Evolutionary conservation across 2,329 filamentous ascomycete species (phyloP), one percentile per base, ranked within the genome.

Genomic region (Ceratocystiopsis sp.): DNA sequence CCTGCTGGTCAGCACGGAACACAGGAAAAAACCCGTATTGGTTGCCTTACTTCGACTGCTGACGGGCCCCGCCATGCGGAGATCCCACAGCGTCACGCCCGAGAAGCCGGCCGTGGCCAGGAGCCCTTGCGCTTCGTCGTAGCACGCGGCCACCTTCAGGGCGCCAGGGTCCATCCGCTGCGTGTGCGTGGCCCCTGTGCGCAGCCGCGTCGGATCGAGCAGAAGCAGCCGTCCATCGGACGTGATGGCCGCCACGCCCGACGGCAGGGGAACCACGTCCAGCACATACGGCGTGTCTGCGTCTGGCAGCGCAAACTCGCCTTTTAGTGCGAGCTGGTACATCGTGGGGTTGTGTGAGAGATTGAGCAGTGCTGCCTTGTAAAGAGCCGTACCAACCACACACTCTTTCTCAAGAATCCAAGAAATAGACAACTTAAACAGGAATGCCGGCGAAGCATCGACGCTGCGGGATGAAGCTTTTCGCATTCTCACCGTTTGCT

Each of bases 221-320:
- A 84, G 60, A 25, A 73, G 70, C 17, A 87, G 64, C n/a, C 66
- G 69, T 58, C 84, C 75, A 60, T 85, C 78, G 0, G 81, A 84
- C 3, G 77, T 72, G 45, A 81, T 80, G 15, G 73, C 68, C 2
- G 73, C 75, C 36, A 82, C 64, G 6, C 68, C 64, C 2, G 60
- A 55, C 0, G 61, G 51, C 4, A 70, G 61, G n/a, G 69, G 65
- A 21, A 69, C 61, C 42, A 80, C 62, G 46, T 74, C 67, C 41
- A 76, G 68, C 33, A 79, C 67, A 55, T 79, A 80, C 42, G 52
- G 49, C 4, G 68, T 66, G 9, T 55, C 52, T 7, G 53, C 48
- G 8, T 57, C 54, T 4, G 59, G 56, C 46, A 64, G 63, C 13
- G 55, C 57, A 50, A 61, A 64, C 43, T 55, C 57, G 42, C 64